Evolutionary conservation across 176 grass and related monocot species (phyloP).

Genomic region (maize (Zea mays)): DNA sequence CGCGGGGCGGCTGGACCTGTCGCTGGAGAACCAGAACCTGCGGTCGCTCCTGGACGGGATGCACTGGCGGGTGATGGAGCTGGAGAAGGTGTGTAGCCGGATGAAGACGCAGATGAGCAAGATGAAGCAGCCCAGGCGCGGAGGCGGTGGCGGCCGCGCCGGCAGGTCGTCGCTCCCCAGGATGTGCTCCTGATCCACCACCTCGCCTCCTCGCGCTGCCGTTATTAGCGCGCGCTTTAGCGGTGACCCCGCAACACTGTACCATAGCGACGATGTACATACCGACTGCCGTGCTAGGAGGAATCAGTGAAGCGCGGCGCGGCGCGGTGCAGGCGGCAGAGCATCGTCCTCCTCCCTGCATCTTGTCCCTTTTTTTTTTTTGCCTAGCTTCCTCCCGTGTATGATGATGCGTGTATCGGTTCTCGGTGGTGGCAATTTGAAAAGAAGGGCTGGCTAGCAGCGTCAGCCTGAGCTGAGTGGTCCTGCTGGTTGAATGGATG

Average conservation of each 20-base stretch:
- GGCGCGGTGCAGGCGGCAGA: conserved; percentile 12
- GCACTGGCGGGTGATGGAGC: conserved; percentile 86
- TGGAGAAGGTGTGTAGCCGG: conserved; percentile 81
- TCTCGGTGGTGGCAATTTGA: conserved; percentile 26
- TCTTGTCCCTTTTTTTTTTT: conserved; percentile 24
- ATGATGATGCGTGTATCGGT: conserved; percentile 18
- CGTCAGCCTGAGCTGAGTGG: background rate
- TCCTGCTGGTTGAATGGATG: background rate
- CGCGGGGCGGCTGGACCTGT: conserved; percentile 61
- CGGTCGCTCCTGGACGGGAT: conserved; percentile 76
- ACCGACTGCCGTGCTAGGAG: conserved; percentile 14
- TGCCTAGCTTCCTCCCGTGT: conserved; percentile 21
- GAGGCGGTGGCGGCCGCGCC: conserved; percentile 3
- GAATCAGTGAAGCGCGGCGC: conserved; percentile 19
- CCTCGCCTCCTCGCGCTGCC: background rate
- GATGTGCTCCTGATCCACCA: conserved; percentile 82
- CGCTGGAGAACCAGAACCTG: conserved; percentile 84
- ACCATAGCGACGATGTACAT: conserved; percentile 40
- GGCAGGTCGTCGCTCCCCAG: conserved; percentile 80
- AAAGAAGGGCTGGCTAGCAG: background rate
- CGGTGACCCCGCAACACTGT: background rate
- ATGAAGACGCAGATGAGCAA: conserved; percentile 90
- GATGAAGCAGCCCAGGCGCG: conserved; percentile 52
- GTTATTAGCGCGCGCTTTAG: background rate
- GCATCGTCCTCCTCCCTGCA: background rate